phyloP scores from a whole-genome alignment of 495 filamentous ascomycete genomes.

The Aspergillus asperescens region DNA sequence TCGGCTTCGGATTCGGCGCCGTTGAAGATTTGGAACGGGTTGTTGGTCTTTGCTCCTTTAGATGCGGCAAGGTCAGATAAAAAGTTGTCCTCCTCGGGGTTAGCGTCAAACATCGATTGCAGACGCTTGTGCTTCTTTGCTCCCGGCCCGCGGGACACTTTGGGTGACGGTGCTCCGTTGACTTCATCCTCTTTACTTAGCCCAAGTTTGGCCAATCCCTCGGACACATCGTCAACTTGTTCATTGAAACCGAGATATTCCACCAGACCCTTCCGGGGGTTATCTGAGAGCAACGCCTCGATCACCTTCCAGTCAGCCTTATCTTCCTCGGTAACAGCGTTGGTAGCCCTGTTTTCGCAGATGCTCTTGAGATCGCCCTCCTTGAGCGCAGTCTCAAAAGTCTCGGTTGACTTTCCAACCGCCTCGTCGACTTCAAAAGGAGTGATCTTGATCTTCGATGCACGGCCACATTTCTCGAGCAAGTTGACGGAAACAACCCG shows the following conservation, averaged over 20 bases:
- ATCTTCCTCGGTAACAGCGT: slow-evolving; percentile 77
- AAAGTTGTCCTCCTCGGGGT: slow-evolving; percentile 73
- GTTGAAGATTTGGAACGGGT: slow-evolving; percentile 80
- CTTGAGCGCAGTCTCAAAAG: slow-evolving; percentile 78
- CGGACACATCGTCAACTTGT: slow-evolving; percentile 46
- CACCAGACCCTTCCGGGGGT: slow-evolving; percentile 72
- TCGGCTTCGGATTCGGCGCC: slow-evolving; percentile 77
- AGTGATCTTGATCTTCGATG: slow-evolving; percentile 77
- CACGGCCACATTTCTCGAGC: slow-evolving; percentile 53
- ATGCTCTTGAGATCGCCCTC: slow-evolving; percentile 71
- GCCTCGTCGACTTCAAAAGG: slow-evolving; percentile 82
- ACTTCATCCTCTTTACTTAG: slow-evolving; percentile 42
- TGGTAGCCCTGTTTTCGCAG: slow-evolving; percentile 69
- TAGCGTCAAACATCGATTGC: slow-evolving; percentile 79
- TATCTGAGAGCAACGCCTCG: slow-evolving; percentile 75
- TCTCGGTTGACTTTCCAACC: slow-evolving; percentile 75
- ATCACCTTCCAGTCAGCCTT: slow-evolving; percentile 95
- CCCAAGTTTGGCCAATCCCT: slow-evolving; percentile 43
- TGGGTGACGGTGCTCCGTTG: slow-evolving; percentile 41
- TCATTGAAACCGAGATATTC: slow-evolving; percentile 83
- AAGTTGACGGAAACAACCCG: slow-evolving; percentile 78
- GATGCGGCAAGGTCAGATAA: slow-evolving; percentile 68
- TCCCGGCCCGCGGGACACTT: slow-evolving; percentile 38
- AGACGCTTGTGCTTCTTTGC: slow-evolving; percentile 56
- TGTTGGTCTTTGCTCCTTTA: slow-evolving; percentile 75